These are phyloP conservation scores for Fistulina hepatica DNA, from an alignment of 1,284 basidiomycete species.

Conservation along the genomic window DNA sequence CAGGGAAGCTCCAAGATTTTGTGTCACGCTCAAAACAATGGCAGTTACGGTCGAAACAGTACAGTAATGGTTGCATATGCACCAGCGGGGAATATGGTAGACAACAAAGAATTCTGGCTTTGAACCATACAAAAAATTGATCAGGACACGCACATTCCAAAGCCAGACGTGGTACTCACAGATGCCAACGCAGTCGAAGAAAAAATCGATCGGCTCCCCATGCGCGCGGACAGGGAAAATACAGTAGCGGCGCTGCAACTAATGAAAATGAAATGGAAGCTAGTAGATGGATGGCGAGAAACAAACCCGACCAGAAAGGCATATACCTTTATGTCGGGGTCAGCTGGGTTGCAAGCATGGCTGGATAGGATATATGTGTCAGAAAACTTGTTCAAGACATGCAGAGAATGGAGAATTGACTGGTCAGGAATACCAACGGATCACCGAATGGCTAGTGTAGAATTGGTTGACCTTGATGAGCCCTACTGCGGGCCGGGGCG, in stretches of 20 bases:
- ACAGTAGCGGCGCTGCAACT: conserved; percentile 3
- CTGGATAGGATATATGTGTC: background rate
- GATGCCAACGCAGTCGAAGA: conserved; percentile 12
- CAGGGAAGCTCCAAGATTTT: too few relatives aligned
- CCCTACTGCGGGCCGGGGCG: conserved; percentile 11
- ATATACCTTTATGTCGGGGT: background rate
- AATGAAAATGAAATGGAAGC: conserved; percentile 1
- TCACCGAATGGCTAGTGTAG: conserved; percentile 8
- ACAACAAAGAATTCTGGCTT: too few relatives aligned
- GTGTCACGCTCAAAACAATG: too few relatives aligned
- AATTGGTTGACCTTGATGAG: background rate
- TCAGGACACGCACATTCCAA: too few relatives aligned
- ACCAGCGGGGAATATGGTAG: too few relatives aligned
- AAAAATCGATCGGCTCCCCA: conserved; percentile 8
- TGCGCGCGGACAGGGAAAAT: background rate
- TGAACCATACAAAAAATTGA: too few relatives aligned
- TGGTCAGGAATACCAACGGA: conserved; percentile 6
- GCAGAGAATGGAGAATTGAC: conserved; percentile 8
- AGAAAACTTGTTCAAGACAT: background rate
- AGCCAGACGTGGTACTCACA: too few relatives aligned
- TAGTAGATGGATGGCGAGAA: conserved; percentile 10
- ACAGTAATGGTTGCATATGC: too few relatives aligned
- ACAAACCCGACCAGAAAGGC: background rate
- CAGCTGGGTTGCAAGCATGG: background rate
- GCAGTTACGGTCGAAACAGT: too few relatives aligned